These are phyloP conservation scores for Talaromyces borbonicus DNA, from an alignment of 495 filamentous ascomycete species.

Conservation along the genomic window DNA sequence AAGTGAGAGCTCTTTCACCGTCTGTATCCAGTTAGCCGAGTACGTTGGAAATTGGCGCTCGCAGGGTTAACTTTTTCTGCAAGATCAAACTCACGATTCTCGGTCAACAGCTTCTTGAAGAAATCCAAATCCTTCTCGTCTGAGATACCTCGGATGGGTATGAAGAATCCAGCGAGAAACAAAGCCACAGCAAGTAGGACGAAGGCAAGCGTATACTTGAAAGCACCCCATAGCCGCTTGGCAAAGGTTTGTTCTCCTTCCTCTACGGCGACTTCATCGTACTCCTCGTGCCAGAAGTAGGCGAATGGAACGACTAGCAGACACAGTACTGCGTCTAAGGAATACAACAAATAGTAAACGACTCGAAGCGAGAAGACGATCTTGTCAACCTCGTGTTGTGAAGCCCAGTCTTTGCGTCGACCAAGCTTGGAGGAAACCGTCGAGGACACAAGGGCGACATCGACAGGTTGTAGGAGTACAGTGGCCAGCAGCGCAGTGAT, in stretches of 20 bases:
- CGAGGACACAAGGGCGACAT: conserved; percentile 87
- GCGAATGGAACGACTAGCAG: conserved; percentile 86
- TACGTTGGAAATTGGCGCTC: no score
- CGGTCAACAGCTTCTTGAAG: conserved; percentile 72
- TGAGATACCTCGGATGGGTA: conserved; percentile 60
- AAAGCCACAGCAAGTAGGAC: conserved; percentile 68
- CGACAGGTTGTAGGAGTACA: conserved; percentile 83
- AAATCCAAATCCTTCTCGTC: conserved; percentile 69
- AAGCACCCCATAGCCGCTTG: conserved; percentile 63
- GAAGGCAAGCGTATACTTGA: conserved; percentile 87
- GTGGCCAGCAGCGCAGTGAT: conserved; percentile 83
- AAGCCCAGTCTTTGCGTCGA: conserved; percentile 90
- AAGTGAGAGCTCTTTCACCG: conserved; percentile 85
- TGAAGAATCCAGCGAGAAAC: conserved; percentile 88
- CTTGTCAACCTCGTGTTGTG: conserved; percentile 59
- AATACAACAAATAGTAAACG: conserved; percentile 90
- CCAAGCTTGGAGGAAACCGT: conserved; percentile 69
- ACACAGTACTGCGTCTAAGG: conserved; percentile 83
- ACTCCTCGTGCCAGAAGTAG: conserved; percentile 98
- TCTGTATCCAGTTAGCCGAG: conserved; percentile 35
- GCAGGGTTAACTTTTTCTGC: no score
- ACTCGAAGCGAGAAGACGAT: conserved; percentile 73
- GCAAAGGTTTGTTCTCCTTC: conserved; percentile 61
- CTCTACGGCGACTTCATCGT: conserved; percentile 74
- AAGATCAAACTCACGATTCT: conserved; percentile 55